phyloP scores from a whole-genome alignment of 129 eudicot species.

The Dittrichia graveolens region DNA sequence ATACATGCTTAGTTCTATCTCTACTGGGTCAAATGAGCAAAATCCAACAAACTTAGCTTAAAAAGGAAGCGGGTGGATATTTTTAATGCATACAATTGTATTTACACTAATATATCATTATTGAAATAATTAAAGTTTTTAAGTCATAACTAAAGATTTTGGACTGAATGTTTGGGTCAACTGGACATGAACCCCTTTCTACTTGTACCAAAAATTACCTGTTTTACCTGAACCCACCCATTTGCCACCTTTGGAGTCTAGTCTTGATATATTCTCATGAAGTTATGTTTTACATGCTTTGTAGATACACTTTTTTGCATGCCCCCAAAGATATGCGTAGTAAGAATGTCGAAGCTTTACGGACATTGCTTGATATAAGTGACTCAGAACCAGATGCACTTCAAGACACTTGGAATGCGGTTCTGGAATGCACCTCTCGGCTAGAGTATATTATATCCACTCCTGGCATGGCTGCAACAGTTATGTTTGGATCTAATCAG shows the following conservation, averaged over 20 bases:
- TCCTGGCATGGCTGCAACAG: slow-evolving; percentile 81
- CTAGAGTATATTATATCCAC: slow-evolving; percentile 71
- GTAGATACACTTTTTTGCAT: slow-evolving; percentile 87
- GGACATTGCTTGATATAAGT: slow-evolving; percentile 74
- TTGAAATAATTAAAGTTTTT: not conserved
- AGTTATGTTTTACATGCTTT: slow-evolving; percentile 23
- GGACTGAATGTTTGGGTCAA: not conserved
- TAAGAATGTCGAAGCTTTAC: slow-evolving; percentile 93
- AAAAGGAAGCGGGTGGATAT: slow-evolving; percentile 1
- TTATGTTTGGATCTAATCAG: slow-evolving; percentile 94
- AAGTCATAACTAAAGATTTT: not conserved
- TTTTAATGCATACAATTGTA: slow-evolving; percentile 8
- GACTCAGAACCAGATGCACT: slow-evolving; percentile 80
- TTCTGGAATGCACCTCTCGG: slow-evolving; percentile 88
- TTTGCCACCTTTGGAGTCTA: not conserved
- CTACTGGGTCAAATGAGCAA: not conserved
- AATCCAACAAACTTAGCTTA: not conserved
- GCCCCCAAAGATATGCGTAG: slow-evolving; percentile 94
- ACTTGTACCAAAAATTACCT: not conserved
- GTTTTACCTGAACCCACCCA: not conserved
- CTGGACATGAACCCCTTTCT: not conserved
- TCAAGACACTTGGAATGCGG: slow-evolving; percentile 94
- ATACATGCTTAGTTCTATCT: not conserved
- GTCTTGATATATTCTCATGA: slow-evolving; percentile 18
- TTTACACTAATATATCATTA: not conserved